These are phyloP conservation scores for Jamesozyma lodderae DNA, from an alignment of 805 yeast genomes.

Conservation along the genomic window DNA sequence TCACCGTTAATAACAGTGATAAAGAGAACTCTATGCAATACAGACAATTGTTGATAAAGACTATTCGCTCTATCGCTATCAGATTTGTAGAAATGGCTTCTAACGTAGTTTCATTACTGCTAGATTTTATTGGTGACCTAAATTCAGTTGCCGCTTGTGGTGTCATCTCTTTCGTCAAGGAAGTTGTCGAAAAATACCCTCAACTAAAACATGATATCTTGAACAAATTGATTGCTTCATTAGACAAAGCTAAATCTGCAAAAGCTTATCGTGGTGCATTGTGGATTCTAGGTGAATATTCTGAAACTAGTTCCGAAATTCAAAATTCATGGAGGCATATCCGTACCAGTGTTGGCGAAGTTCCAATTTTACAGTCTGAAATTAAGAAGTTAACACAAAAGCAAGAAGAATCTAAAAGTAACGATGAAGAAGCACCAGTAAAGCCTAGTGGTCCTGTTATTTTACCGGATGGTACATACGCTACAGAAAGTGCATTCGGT, in stretches of 20 bases:
- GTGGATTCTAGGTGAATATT: conserved; percentile 95
- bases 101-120: conserved; percentile 74
- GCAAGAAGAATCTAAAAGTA: conserved; percentile 30
- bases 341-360: conserved; percentile 76
- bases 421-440: conserved; percentile 19
- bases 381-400: conserved; percentile 35
- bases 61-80: conserved; percentile 84
- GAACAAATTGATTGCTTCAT: conserved; percentile 48
- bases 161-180: conserved; percentile 84
- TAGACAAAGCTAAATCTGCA: conserved; percentile 69
- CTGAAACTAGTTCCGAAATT: conserved; percentile 59
- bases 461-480: conserved; percentile 98
- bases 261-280: conserved; percentile 88
- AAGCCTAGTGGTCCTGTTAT: conserved; percentile 63
- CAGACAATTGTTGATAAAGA: conserved; percentile 77
- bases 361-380: conserved; percentile 79
- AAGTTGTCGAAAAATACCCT: conserved; percentile 88
- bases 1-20: conserved; percentile 50
- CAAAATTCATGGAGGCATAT: conserved; percentile 82
- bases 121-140: conserved; percentile 80
- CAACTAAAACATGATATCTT: conserved; percentile 60
- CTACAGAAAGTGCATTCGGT: conserved; percentile 80
- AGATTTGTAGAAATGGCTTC: conserved; percentile 86
- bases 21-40: conserved; percentile 81
- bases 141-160: conserved; percentile 81